phyloP scores from a whole-genome alignment of 2,329 filamentous ascomycete species.

The Setomelanomma holmii region DNA sequence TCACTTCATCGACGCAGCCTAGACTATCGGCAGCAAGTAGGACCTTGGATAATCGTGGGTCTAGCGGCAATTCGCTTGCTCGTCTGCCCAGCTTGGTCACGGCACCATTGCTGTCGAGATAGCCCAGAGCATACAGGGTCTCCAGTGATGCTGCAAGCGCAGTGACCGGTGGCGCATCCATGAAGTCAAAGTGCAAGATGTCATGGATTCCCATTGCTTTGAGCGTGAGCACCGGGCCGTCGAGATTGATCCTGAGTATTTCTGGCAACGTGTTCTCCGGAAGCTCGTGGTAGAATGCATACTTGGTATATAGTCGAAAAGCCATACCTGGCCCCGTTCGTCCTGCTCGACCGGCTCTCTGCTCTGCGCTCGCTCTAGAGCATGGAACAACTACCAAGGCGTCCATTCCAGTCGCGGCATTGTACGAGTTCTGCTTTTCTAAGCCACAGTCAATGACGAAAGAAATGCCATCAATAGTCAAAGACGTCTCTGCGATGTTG shows the following conservation, averaged over 20 bases:
- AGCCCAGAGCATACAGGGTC: conserved; percentile 88
- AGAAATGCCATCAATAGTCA: conserved; percentile 95
- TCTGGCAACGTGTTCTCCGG: conserved; percentile 91
- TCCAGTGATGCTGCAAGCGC: conserved; percentile 89
- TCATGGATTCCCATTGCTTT: conserved; percentile 93
- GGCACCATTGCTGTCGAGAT: conserved; percentile 85
- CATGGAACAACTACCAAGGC: conserved; percentile 90
- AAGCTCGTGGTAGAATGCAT: conserved; percentile 92
- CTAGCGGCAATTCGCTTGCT: conserved; percentile 94
- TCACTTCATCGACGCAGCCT: conserved; percentile 90
- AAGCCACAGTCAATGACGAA: conserved; percentile 97
- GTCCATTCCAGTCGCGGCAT: conserved; percentile 90
- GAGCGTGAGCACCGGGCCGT: conserved; percentile 80
- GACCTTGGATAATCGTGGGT: conserved; percentile 88
- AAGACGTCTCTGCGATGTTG: conserved; percentile 94
- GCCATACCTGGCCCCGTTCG: conserved; percentile 92
- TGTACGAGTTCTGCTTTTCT: conserved; percentile 94
- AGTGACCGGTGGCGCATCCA: conserved; percentile 90
- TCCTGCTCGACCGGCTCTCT: conserved; percentile 89
- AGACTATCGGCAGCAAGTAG: conserved; percentile 88
- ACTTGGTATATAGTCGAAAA: conserved; percentile 92
- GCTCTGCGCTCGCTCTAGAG: conserved; percentile 89
- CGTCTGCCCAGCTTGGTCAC: conserved; percentile 90
- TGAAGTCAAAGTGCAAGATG: conserved; percentile 91
- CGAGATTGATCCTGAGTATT: conserved; percentile 89